Base-by-base conservation (phyloP, 2,329 filamentous ascomycete species). In the Pyricularia sp. region DNA sequence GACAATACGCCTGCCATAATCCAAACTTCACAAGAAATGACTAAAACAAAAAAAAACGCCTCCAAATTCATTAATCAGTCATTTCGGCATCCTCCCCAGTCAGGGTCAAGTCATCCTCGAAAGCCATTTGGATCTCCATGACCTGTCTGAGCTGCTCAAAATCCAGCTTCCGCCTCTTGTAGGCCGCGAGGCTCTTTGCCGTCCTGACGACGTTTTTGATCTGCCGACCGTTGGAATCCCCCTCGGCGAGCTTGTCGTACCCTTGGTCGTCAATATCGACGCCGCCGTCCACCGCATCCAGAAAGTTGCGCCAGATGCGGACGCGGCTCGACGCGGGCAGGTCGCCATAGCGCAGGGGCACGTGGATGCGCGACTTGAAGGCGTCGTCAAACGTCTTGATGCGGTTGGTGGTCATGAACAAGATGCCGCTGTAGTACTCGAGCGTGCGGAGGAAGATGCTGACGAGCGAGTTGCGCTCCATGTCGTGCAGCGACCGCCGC, bases 361-460 rank as follows among this genome's bases (percentile, higher is more conserved):
- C 44, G 31, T 66, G 65, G 40, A 66, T 66, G 40, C 65, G 62
- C 62, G 62, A 64, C 59, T 64, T 62, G 59, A 66, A 64, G 44
- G 65, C 65, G n/a, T 64, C 62, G 63, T 80, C 77, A 60, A 80
- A 77, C 64, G 75, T 77, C 62, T 33, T 40, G 62, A 77, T 73
- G 30, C 75, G 73, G 68, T 78, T 79, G 22, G 76, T 79, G 0
- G 76, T 79, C 24, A 78, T 71, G 68, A 73, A 75, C 16, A 76
- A 68, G 59, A 76, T 72, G 3, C 75, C 75, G 2, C 67, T 65
- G 63, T 74, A 76, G 67, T 75, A 76, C 67, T 76, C 74, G 13
- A 76, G 68, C 4, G 72, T 68, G 5, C 73, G 71, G 9, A 76
- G 69, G 66, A 76, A 76, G 22, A 67, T 64, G 19, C 64, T 64